Percentiles rank a stretch among this genome's conserved stretches.
Evolutionary conservation across 2,329 filamentous ascomycete species (phyloP).

Genomic region (Aspergillus viridinutans): DNA sequence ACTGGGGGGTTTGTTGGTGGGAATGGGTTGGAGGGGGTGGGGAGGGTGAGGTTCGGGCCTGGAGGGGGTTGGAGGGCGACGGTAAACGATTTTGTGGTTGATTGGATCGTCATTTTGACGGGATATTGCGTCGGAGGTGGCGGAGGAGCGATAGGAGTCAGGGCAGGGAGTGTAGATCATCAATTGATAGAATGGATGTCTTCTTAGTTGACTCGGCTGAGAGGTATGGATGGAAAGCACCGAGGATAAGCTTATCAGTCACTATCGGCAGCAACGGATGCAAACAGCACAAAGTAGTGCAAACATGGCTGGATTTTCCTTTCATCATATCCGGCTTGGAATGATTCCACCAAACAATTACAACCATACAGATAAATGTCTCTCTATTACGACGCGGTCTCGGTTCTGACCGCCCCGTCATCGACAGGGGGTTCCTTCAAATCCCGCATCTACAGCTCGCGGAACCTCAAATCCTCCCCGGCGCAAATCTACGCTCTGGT

Average conservation of each 20-base stretch:
- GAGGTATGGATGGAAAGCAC: too few species aligned
- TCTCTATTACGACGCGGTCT: conserved; percentile 87
- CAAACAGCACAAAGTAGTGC: neutral
- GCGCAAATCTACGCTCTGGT: conserved; percentile 84
- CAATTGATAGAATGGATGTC: neutral
- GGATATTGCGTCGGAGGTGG: neutral
- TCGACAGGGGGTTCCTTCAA: conserved; percentile 80
- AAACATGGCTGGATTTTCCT: neutral
- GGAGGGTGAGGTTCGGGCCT: conserved; percentile 19
- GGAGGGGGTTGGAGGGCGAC: conserved; percentile 25
- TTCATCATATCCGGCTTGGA: neutral
- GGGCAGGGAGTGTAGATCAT: too few species aligned
- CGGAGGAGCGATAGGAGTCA: neutral
- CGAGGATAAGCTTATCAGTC: neutral
- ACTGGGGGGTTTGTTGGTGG: conserved; percentile 40
- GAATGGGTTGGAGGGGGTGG: conserved; percentile 17
- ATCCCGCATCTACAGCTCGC: conserved; percentile 70
- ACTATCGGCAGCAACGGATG: neutral
- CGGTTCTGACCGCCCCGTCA: conserved; percentile 61
- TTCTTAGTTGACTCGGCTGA: neutral
- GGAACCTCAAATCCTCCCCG: conserved; percentile 71
- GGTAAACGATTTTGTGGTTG: neutral
- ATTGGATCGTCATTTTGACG: conserved; percentile 6
- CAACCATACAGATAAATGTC: conserved; percentile 61
- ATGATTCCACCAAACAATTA: neutral